Evolutionary conservation across 257 asterid genomes (phyloP).

Genomic region (Coffea eugenioides): DNA sequence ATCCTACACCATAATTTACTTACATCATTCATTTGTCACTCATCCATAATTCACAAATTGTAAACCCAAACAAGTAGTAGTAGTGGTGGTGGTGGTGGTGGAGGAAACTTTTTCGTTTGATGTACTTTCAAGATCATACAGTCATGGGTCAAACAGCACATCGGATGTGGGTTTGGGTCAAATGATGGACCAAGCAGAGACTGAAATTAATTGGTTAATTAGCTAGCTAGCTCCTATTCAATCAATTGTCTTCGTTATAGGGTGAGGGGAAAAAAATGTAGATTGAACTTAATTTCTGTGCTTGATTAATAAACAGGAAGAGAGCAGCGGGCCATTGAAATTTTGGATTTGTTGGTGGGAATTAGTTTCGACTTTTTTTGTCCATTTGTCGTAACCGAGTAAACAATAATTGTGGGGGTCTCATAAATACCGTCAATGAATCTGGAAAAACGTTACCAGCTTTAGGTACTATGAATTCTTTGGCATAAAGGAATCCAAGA

Average conservation of each 20-base stretch:
- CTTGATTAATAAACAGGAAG: no score
- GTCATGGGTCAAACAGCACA: not conserved
- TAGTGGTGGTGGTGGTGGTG: not conserved
- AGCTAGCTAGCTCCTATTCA: no score
- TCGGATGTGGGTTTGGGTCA: not conserved
- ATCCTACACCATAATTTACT: no score
- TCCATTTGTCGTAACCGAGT: conserved; percentile 7
- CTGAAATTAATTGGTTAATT: no score
- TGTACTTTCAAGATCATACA: conserved; percentile 6
- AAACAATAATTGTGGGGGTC: conserved; percentile 37
- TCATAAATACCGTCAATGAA: conserved; percentile 39
- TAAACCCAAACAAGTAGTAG: no score
- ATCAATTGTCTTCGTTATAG: not conserved
- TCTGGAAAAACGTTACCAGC: conserved; percentile 29
- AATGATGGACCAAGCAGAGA: not conserved
- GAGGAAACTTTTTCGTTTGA: conserved; percentile 6
- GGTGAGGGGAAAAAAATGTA: no score
- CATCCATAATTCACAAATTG: no score
- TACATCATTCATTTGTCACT: no score
- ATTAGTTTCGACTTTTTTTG: not conserved
- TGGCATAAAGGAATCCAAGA: no score
- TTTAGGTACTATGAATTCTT: conserved; percentile 37
- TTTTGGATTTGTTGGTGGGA: no score
- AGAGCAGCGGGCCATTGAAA: no score
- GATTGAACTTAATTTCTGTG: not conserved